Percentiles rank a stretch among this genome's conserved stretches.
These are phyloP conservation scores for Boletus sp. DNA, from an alignment of 768 basidiomycete species.

Conservation along the genomic window DNA sequence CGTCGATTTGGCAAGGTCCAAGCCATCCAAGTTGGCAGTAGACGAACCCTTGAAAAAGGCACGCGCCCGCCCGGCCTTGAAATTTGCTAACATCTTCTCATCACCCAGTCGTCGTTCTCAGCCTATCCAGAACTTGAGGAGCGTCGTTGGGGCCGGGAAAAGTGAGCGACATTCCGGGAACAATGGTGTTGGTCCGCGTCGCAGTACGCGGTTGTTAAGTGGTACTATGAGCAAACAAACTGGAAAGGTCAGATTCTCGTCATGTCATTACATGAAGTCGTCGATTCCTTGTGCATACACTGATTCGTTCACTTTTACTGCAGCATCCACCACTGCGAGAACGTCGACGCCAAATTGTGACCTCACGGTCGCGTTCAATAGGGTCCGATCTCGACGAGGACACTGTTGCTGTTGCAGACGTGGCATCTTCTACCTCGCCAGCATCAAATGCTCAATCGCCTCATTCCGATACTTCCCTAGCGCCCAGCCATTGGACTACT, in stretches of 20 bases:
- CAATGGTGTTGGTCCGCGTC: slow-evolving; percentile 51
- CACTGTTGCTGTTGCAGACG: slow-evolving; percentile 41
- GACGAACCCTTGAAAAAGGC: slow-evolving; percentile 85
- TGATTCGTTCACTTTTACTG: slow-evolving; percentile 16
- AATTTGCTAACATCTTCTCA: slow-evolving; percentile 86
- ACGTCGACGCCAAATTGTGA: slow-evolving; percentile 53
- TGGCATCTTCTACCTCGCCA: slow-evolving; percentile 59
- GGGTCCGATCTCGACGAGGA: slow-evolving; percentile 78
- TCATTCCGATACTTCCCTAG: slow-evolving; percentile 59
- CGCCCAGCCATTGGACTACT: slow-evolving; percentile 59
- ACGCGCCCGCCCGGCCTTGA: slow-evolving; percentile 86
- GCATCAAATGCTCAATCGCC: slow-evolving; percentile 57
- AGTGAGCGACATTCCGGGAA: slow-evolving; percentile 43
- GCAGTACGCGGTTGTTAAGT: slow-evolving; percentile 71
- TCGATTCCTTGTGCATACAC: neutral
- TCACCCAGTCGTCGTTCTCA: slow-evolving; percentile 77
- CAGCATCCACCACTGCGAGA: slow-evolving; percentile 45
- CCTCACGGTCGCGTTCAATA: slow-evolving; percentile 55
- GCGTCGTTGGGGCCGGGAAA: slow-evolving; percentile 48
- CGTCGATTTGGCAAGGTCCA: slow-evolving; percentile 47
- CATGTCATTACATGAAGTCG: neutral
- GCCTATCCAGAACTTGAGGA: slow-evolving; percentile 64
- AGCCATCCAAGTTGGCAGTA: slow-evolving; percentile 56
- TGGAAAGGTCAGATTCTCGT: slow-evolving; percentile 48
- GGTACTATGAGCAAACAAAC: slow-evolving; percentile 50